Conservation (phyloP, 83 land plant genomes). For the Isoetes engelmannii region DNA sequence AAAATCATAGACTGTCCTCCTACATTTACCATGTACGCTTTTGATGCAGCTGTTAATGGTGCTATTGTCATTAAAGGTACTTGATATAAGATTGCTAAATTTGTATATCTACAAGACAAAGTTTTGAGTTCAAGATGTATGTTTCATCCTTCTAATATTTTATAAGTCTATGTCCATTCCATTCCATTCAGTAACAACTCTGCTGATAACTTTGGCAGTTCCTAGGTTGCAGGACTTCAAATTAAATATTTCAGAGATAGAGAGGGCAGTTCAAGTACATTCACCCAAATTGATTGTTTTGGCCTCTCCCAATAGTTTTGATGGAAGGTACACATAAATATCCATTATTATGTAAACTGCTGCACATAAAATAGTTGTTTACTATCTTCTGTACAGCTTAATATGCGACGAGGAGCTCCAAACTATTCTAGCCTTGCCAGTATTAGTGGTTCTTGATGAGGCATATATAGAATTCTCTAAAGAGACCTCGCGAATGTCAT, state of each 20-base stretch:
- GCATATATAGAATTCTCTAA: slow-evolving; percentile 93
- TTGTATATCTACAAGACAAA: neutral
- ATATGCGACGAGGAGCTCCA: slow-evolving; percentile 69
- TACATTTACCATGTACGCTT: slow-evolving; percentile 99
- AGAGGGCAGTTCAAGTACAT: slow-evolving; percentile 56
- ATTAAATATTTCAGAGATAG: slow-evolving; percentile 65
- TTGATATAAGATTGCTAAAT: neutral
- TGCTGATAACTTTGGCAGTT: slow-evolving; percentile 38
- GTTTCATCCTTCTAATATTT: too few species aligned
- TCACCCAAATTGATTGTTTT: slow-evolving; percentile 83
- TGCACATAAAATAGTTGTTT: neutral
- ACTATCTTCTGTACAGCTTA: slow-evolving; percentile 40
- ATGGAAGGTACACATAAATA: slow-evolving; percentile 63
- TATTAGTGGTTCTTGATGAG: slow-evolving; percentile 91
- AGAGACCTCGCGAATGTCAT: slow-evolving; percentile 64
- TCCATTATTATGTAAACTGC: neutral
- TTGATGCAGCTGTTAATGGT: slow-evolving; percentile 96
- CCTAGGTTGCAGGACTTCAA: slow-evolving; percentile 68
- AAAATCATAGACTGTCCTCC: slow-evolving; percentile 97
- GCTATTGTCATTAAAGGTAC: slow-evolving; percentile 86
- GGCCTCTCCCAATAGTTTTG: slow-evolving; percentile 98
- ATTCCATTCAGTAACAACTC: neutral
- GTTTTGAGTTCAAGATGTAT: too few species aligned
- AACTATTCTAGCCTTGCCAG: slow-evolving; percentile 64
- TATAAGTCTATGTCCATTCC: neutral